Evolutionary conservation across 2,329 filamentous ascomycete genomes (phyloP), one percentile per base, ranked within the genome.

Genomic region (Botryotinia narcissicola): DNA sequence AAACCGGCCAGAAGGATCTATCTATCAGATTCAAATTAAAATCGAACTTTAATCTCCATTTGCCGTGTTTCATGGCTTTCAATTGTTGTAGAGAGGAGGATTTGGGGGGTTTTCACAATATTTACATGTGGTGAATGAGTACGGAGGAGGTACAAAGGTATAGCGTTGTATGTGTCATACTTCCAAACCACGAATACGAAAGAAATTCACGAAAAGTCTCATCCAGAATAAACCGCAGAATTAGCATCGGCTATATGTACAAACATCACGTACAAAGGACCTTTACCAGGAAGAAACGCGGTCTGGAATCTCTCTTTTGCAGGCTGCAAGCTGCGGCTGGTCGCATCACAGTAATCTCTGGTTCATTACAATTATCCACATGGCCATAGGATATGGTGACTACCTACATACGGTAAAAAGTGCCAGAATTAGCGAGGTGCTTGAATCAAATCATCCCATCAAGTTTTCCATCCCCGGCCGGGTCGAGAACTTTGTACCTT

Each of bases 1-100:
- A 72, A 66, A 67, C 35, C 20, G 40, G 35, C 40, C 54, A 48
- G 68, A 70, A 61, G 35, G 35, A 68, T 68, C 44, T 29, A 20
- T 29, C 46, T 67, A 22, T 67, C 44, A 20, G 64, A 54, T 54
- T 54, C 46, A 67, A 67, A 40, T 67, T 40, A 29, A 64, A 40
- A 40, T n/a, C n/a, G 32, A 29, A 40, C 46, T 40, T 40, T 29
- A 40, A 67, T 40, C 9, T 25, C 25, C 46, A 67, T 40, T 37
- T 54, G 46, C 32, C 32, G 22, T 67, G 46, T 67, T 67, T 67
- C 44, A 67, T 20, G 63, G 44, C 29, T 22, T 25, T n/a, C 32
- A 67, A 51, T 18, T 51, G 63, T 25, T 40, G 1, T 35, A 9
- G 29, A 35, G 14, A n/a, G 63, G 32, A n/a, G 63, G 32, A 67